A percentile compares a stretch with the other conserved stretches of the same genome.
Evolutionary conservation across 1,284 basidiomycete genomes (phyloP).

Genomic region (Sutorius eximius): DNA sequence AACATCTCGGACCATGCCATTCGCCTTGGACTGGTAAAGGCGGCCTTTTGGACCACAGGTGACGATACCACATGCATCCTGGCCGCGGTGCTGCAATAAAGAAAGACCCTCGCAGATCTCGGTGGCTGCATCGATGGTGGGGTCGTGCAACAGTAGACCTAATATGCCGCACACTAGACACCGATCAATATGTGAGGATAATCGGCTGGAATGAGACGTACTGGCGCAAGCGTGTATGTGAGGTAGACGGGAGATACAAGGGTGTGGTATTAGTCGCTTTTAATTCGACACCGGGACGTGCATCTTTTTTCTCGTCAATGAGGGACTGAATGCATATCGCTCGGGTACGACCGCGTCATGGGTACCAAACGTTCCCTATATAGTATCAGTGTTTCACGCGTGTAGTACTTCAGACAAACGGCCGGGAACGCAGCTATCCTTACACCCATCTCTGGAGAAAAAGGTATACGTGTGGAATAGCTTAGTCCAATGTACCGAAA

Average conservation of each 20-base stretch:
- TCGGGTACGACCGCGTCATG: conserved; percentile 10
- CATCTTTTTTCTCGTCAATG: conserved; percentile 15
- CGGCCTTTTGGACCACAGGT: conserved; percentile 95
- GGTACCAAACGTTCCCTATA: not conserved
- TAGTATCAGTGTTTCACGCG: not conserved
- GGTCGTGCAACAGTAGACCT: conserved; percentile 80
- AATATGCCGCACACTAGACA: conserved; percentile 82
- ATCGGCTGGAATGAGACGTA: conserved; percentile 15
- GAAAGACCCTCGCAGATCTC: conserved; percentile 92
- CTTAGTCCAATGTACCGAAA: no score
- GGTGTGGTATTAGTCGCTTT: conserved; percentile 3
- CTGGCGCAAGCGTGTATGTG: conserved; percentile 15
- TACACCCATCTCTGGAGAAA: not conserved
- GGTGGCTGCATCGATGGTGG: conserved; percentile 70
- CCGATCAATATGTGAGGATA: not conserved
- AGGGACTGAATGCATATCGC: not conserved
- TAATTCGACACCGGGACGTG: not conserved
- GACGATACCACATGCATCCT: conserved; percentile 98
- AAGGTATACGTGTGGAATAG: no score
- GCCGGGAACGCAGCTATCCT: not conserved
- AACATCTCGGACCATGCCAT: conserved; percentile 99
- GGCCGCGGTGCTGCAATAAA: conserved; percentile 91
- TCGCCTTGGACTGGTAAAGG: conserved; percentile 99
- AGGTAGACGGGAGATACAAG: not conserved
- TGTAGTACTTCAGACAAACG: no score